Percentiles rank a stretch among this genome's conserved stretches.
Evolutionary conservation across 2,329 filamentous ascomycete species (phyloP).

Genomic region (Lachnellula occidentalis): DNA sequence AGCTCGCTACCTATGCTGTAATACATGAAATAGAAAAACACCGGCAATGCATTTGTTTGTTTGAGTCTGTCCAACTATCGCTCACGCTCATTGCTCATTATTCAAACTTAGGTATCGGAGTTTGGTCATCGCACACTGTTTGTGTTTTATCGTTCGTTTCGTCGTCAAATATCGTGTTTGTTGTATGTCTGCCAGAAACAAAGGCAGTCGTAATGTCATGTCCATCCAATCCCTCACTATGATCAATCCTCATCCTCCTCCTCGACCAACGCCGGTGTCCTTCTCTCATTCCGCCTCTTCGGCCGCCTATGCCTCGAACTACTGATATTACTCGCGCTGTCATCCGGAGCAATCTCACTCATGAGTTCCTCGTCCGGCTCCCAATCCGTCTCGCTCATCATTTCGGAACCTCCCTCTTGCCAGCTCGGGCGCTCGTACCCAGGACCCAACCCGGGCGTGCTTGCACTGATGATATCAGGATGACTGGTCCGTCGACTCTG

Average conservation of each 20-base stretch:
- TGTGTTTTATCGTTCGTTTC: too few relatives aligned
- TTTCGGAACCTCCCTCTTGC: constrained; percentile 37
- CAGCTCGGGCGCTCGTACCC: constrained; percentile 30
- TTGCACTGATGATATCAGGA: constrained; percentile 35
- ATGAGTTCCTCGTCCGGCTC: constrained; percentile 43
- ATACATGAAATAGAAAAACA: too few relatives aligned
- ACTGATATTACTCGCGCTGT: constrained; percentile 75
- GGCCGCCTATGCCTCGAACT: constrained; percentile 62
- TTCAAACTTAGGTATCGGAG: too few relatives aligned
- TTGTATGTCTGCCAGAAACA: too few relatives aligned
- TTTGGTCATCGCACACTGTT: too few relatives aligned
- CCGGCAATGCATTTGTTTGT: too few relatives aligned
- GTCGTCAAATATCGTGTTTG: too few relatives aligned
- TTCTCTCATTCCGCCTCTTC: constrained; percentile 61
- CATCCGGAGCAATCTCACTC: constrained; percentile 66
- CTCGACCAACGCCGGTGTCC: constrained; percentile 67
- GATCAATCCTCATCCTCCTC: constrained; percentile 50
- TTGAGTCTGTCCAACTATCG: too few relatives aligned
- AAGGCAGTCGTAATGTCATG: too few relatives aligned
- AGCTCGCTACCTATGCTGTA: too few relatives aligned
- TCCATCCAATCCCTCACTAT: background rate
- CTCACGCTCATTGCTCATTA: too few relatives aligned
- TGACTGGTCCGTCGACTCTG: constrained; percentile 25
- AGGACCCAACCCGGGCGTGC: constrained; percentile 34
- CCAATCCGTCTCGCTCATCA: constrained; percentile 37